Percentiles rank a stretch among this genome's conserved stretches.
Conservation (phyloP, 176 grass and related monocot species). For the Pontederia crassipes region DNA sequence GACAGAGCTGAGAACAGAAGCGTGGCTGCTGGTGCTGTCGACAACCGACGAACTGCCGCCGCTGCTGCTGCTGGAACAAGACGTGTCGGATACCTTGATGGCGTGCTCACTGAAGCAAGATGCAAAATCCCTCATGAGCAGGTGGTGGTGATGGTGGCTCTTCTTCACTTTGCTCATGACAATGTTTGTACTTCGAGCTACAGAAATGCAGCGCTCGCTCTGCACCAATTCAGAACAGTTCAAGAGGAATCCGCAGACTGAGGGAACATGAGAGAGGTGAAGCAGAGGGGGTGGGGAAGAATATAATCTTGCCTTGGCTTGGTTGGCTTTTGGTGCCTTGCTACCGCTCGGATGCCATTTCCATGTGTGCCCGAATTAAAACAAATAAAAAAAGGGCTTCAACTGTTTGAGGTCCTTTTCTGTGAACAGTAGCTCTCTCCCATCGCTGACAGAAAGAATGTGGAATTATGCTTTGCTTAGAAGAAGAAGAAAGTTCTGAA, state of each 20-base stretch:
- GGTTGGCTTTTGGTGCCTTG: no score
- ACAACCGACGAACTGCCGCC: background rate
- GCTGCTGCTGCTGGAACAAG: conserved; percentile 45
- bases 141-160: background rate
- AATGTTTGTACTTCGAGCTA: background rate
- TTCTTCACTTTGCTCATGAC: background rate
- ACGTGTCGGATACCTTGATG: conserved; percentile 47
- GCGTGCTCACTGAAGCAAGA: conserved; percentile 74
- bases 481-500: background rate
- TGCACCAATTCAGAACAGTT: background rate
- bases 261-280: no score
- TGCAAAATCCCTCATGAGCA: conserved; percentile 49
- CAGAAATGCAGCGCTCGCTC: no score
- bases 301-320: no score
- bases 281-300: no score
- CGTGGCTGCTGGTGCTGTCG: background rate
- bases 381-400: background rate
- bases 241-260: background rate
- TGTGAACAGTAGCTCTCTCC: background rate
- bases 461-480: conserved; percentile 1
- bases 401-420: background rate
- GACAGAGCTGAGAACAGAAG: conserved; percentile 24
- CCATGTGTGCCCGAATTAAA: no score
- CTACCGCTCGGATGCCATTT: no score
- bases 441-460: background rate